Evolutionary conservation across 1,139 yeast genomes (phyloP), one percentile per base, ranked within the genome.

Genomic region (Geotrichum histeridarum): DNA sequence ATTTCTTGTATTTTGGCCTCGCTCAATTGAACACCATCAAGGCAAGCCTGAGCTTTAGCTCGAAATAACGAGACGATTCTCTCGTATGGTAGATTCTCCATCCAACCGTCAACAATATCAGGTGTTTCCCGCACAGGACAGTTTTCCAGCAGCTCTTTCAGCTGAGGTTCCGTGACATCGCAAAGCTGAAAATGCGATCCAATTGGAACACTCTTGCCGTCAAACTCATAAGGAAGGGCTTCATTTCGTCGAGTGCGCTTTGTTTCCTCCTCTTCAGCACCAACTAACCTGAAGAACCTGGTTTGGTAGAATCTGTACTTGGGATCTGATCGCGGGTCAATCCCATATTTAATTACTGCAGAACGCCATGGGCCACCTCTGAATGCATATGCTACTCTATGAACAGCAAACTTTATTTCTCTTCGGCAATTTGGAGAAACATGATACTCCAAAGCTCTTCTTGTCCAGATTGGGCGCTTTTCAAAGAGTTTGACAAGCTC

Each of bases 301-400:
- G 89, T 84, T 70, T 93, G 99, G 66, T 82, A 89, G 36, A 70
- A 70, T 63, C 89, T 84, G 65, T 73, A 83, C 6, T 77, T 71
- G 1, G 72, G 64, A 51, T 82, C 80, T 1, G 70, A 62, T 48
- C 80, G 74, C 0, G 98, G 98, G 67, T 93, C 88, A 38, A 84
- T 75, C 0, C 97, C 98, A 62, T 83, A 82, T 62, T 75, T 79
- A 46, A 89, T 82, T 66, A 85, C 88, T n/a, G 95, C 81, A 59
- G 89, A 89, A 64, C 98, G 77, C 96, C 96, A 93, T 0, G 99
- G 99, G 0, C 99, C 99, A 65, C 86, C 86, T 36, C 85, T 81
- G 67, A 83, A 86, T 42, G 87, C 78, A 66, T 82, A 93, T 0
- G 96, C 78, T 0, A 90, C 86, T 64, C 86, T 83, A 0, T 98